Evolutionary conservation across 345 rosid genomes (phyloP), one percentile per base, ranked within the genome.

Genomic region (Crucihimalaya himalaica): DNA sequence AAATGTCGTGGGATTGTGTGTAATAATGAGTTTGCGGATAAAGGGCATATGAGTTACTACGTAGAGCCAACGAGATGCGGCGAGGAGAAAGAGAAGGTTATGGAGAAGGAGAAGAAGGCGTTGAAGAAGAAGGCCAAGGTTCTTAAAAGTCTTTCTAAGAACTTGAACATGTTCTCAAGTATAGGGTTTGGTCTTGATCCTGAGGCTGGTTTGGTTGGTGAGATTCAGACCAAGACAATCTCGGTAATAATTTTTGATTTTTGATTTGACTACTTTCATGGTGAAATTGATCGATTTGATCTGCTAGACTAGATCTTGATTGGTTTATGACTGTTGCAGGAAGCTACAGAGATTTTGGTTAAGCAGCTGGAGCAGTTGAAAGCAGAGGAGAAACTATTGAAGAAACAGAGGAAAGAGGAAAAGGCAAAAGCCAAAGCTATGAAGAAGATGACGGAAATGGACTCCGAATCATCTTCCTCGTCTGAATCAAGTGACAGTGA

Each of bases 361-460:
- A 78, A 83, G 64, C 89, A 83, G 50, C 72, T 91, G 7, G 75
- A 87, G 29, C 72, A 78, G 73, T 72, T 88, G 72, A 87, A 76
- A 82, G 71, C 86, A 14, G 87, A 87, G 74, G 84, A 87, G 31
- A 86, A 91, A 60, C 73, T 81, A 47, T 45, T 83, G 78, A 87
- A 87, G 83, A 82, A 76, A 56, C 79, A 76, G 59, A 73, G 70
- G 79, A 87, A 88, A 78, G 70, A 81, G 61, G 89, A 86, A 81
- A 78, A 71, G 83, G 83, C 84, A 4, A 80, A 65, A 81, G 78
- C 78, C 8, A 90, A 81, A 63, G 81, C 77, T 0, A 43, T 73
- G 60, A 68, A 70, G 64, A 75, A 50, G 84, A 74, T 58, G 78
- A 43, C 66, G 14, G 74, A 53, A n/a, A 60, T 34, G 55, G 81